Evolutionary conservation across 116 monocot species (phyloP).

Genomic region (Posidonia oceanica): DNA sequence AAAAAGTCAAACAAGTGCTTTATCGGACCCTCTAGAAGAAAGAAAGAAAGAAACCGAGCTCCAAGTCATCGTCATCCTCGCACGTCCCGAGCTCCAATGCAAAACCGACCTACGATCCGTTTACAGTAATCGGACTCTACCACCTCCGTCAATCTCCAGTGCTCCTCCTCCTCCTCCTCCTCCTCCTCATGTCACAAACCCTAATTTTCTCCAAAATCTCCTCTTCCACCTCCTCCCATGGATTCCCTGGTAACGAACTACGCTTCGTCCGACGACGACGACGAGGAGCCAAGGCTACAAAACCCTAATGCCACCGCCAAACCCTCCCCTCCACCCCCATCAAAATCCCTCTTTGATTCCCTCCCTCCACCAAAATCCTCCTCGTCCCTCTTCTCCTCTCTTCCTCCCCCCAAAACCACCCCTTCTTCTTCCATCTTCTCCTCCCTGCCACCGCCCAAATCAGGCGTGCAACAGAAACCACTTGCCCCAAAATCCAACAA

Average conservation of each 20-base stretch:
- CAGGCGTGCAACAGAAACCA: not conserved
- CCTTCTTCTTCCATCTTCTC: constrained; percentile 10
- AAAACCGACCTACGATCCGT: not conserved
- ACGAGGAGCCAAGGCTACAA: constrained; percentile 33
- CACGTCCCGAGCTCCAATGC: no score
- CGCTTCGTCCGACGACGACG: constrained; percentile 67
- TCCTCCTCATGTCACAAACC: not conserved
- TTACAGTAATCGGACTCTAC: not conserved
- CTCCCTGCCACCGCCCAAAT: constrained; percentile 23
- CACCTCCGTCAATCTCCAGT: not conserved
- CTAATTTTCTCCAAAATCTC: not conserved
- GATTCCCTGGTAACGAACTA: constrained; percentile 45
- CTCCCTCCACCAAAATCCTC: constrained; percentile 13
- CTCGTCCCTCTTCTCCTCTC: constrained; percentile 36
- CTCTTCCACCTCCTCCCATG: not conserved
- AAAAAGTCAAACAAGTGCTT: no score
- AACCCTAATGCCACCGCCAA: constrained; percentile 13
- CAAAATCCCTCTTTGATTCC: constrained; percentile 18
- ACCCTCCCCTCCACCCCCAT: constrained; percentile 18
- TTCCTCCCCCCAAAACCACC: constrained; percentile 32
- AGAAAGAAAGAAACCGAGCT: no score
- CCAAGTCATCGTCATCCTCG: no score
- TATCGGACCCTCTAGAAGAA: no score
- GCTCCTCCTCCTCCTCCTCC: not conserved
- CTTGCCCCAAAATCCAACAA: not conserved